A percentile compares a stretch with the other conserved stretches of the same genome.
These are phyloP conservation scores for Xylariaceae sp. DNA, from an alignment of 2,329 filamentous ascomycete species.

Conservation along the genomic window DNA sequence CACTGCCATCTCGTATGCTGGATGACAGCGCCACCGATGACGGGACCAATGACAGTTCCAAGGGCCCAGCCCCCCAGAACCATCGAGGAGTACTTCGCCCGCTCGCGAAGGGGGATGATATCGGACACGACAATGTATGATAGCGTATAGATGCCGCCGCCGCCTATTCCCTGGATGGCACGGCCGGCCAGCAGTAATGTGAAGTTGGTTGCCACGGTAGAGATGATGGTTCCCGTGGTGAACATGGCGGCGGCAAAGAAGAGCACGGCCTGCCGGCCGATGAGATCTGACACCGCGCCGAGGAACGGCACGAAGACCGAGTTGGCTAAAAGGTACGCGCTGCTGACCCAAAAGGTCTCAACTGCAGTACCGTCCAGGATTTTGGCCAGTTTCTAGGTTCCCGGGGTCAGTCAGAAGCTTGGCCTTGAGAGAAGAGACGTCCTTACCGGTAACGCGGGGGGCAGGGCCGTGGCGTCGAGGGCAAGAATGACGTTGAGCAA, in stretches of 20 bases:
- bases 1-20: conserved; percentile 15
- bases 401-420: background rate
- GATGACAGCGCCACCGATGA: conserved; percentile 13
- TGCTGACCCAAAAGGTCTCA: conserved; percentile 19
- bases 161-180: conserved; percentile 20
- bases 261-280: conserved; percentile 12
- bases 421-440: background rate
- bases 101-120: conserved; percentile 20
- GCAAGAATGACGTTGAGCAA: conserved; percentile 12
- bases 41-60: conserved; percentile 18
- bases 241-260: conserved; percentile 13
- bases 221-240: conserved; percentile 20
- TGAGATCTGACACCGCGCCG: conserved; percentile 9
- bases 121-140: conserved; percentile 17
- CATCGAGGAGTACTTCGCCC: conserved; percentile 18
- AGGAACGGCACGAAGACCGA: conserved; percentile 13
- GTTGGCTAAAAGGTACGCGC: conserved; percentile 14
- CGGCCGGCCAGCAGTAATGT: conserved; percentile 12
- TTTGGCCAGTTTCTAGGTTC: conserved; percentile 8
- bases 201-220: conserved; percentile 10
- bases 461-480: conserved; percentile 9
- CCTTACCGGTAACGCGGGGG: conserved; percentile 7
- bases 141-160: conserved; percentile 17
- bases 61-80: conserved; percentile 16
- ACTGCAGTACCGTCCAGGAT: conserved; percentile 9